phyloP scores from a whole-genome alignment of 805 yeast genomes.

The Metschnikowia vanudenii region DNA sequence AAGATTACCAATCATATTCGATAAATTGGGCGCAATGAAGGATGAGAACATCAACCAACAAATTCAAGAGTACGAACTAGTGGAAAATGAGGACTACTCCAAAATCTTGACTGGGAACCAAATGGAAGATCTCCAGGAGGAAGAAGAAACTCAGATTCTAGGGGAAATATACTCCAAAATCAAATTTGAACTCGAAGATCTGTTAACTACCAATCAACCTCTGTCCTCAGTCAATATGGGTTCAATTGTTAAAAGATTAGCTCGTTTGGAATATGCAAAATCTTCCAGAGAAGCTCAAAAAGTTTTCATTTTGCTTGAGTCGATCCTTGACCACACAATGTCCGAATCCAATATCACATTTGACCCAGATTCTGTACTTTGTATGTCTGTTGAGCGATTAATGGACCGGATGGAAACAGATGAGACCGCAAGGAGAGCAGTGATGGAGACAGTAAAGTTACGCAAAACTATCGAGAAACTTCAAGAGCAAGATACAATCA shows the following conservation, averaged over 20 bases:
- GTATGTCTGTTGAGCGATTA: constrained; percentile 33
- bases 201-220: neutral
- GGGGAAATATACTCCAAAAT: constrained; percentile 19
- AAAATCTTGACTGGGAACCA: constrained; percentile 19
- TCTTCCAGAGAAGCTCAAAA: constrained; percentile 26
- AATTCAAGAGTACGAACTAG: constrained; percentile 37
- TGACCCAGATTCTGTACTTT: constrained; percentile 24
- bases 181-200: constrained; percentile 11
- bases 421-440: constrained; percentile 35
- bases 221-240: constrained; percentile 17
- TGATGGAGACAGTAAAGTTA: constrained; percentile 30
- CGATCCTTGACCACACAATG: constrained; percentile 31
- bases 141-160: constrained; percentile 10
- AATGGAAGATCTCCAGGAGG: constrained; percentile 8
- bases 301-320: constrained; percentile 29
- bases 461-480: constrained; percentile 22
- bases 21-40: constrained; percentile 32
- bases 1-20: constrained; percentile 33
- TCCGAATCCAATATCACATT: constrained; percentile 27
- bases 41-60: constrained; percentile 35
- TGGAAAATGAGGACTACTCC: constrained; percentile 40
- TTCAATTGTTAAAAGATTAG: constrained; percentile 28
- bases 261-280: constrained; percentile 27
- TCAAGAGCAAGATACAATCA: constrained; percentile 8
- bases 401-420: constrained; percentile 36